A percentile compares a stretch with the other conserved stretches of the same genome.
Conservation (phyloP, 73 alveolate species). For the Stentor coeruleus region DNA sequence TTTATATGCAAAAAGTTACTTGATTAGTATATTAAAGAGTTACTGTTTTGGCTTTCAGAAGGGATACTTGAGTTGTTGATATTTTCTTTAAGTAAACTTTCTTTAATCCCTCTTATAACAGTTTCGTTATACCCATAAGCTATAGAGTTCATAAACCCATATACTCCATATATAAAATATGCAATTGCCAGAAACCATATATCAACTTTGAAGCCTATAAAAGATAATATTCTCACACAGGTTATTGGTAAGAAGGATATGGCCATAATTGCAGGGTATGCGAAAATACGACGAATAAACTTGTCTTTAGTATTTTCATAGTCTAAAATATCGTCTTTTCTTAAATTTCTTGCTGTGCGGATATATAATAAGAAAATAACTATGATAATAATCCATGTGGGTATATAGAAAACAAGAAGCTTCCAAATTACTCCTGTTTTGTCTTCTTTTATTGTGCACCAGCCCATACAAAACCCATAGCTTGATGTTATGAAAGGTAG, state of each 20-base stretch:
- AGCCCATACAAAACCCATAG: neutral
- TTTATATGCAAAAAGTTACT: neutral
- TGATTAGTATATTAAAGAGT: neutral
- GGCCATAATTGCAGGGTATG: neutral
- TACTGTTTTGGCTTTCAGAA: too few relatives aligned
- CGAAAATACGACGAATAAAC: neutral
- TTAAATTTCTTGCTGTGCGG: neutral
- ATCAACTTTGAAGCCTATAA: neutral
- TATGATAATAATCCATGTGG: neutral
- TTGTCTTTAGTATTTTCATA: neutral
- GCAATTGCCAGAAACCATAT: neutral
- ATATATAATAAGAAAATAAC: too few relatives aligned
- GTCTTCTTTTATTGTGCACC: conserved; percentile 5
- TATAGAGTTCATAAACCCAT: neutral
- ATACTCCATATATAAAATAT: neutral
- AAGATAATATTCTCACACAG: neutral
- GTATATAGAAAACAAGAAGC: neutral
- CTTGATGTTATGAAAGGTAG: neutral
- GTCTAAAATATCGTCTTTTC: neutral
- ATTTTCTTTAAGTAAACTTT: too few relatives aligned
- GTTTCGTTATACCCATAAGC: neutral
- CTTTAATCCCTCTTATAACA: neutral
- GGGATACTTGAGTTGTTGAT: neutral
- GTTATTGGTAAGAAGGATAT: neutral
- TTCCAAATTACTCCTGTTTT: neutral